Base-by-base conservation (phyloP, 2,329 filamentous ascomycete genomes). In the Sporothrix inflata region DNA sequence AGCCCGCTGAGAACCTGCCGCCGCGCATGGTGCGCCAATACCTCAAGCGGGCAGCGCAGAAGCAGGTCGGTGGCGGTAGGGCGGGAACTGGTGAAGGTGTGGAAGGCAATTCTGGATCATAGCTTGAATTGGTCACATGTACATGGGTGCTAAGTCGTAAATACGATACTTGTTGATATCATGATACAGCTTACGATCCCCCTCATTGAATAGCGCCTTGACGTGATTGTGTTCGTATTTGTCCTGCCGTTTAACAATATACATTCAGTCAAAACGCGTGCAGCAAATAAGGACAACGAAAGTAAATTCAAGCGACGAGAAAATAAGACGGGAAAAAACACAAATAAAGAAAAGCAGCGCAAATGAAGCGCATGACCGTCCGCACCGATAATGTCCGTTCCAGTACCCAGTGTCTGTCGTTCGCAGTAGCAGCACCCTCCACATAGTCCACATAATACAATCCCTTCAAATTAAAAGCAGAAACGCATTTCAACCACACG, bases 1-100 rank as follows among this genome's bases (percentile, higher is more conserved):
- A 89, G 75, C 87, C 87, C 0, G 83, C 85, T 74, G 82, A 82
- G 3, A 87, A 88, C 69, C 82, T 89, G 2, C 78, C 84, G 0
- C 71, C 77, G 0, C 72, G 72, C 0, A 76, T 88, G 51, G 79
- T 88, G 1, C 79, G 77, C 7, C 79, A 78, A 2, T 89, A 84
- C 72, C 74, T 83, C 5, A 80, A 80, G 60, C 78, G 77, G 61
- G 27, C 27, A 0, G 53, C 71, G 0, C 71, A 45, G 5, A 69
- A 61, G n/a, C n/a, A 24, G 6, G 45, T 19, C 16, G 24, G 24
- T 7, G 8, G n/a, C 3, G 42, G 16, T 1, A 49, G 7, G 6
- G 34, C 49, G 19, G 40, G 4, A 34, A 14, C 34, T 7, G 11
- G 47, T 14, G 12, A 38, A 4, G 8, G 9, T 4, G 21, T 27